phyloP scores from a whole-genome alignment of 2,329 filamentous ascomycete species.

The Phaeosphaeriaceae sp. region DNA sequence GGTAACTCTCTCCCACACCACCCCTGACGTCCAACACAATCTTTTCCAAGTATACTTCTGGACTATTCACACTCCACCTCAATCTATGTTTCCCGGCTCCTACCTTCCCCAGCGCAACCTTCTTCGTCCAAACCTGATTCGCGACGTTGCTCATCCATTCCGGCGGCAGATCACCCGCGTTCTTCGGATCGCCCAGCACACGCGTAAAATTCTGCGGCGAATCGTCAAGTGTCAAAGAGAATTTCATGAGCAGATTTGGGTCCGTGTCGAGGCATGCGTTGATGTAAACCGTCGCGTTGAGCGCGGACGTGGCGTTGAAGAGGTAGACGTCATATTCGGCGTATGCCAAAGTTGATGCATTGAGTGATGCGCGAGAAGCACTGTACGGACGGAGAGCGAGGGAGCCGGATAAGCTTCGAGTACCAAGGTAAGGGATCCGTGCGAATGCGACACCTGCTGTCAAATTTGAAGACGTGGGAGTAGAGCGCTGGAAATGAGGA shows the following conservation, averaged over 20 bases:
- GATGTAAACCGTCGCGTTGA: constrained; percentile 45
- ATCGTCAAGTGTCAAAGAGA: constrained; percentile 46
- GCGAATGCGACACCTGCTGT: constrained; percentile 14
- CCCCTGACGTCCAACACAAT: constrained; percentile 27
- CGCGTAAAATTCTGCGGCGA: constrained; percentile 16
- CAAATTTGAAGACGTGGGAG: background rate
- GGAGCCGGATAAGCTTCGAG: constrained; percentile 22
- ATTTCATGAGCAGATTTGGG: constrained; percentile 54
- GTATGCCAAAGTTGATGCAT: constrained; percentile 13
- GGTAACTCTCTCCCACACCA: constrained; percentile 28
- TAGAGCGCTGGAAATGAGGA: constrained; percentile 20
- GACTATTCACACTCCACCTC: constrained; percentile 21
- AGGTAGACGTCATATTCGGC: constrained; percentile 25
- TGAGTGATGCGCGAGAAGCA: constrained; percentile 13
- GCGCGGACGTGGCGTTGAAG: constrained; percentile 14
- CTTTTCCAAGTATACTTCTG: constrained; percentile 34
- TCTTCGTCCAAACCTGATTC: constrained; percentile 55
- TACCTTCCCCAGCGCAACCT: constrained; percentile 20
- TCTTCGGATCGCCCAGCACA: constrained; percentile 31
- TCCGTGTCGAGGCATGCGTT: constrained; percentile 54
- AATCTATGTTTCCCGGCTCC: constrained; percentile 43
- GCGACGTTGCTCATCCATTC: constrained; percentile 50
- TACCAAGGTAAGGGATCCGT: constrained; percentile 19
- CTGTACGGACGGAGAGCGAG: constrained; percentile 22
- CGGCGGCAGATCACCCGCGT: constrained; percentile 48